Evolutionary conservation across 31 red algal genomes (phyloP).

Genomic region (Porphyra umbilicalis): DNA sequence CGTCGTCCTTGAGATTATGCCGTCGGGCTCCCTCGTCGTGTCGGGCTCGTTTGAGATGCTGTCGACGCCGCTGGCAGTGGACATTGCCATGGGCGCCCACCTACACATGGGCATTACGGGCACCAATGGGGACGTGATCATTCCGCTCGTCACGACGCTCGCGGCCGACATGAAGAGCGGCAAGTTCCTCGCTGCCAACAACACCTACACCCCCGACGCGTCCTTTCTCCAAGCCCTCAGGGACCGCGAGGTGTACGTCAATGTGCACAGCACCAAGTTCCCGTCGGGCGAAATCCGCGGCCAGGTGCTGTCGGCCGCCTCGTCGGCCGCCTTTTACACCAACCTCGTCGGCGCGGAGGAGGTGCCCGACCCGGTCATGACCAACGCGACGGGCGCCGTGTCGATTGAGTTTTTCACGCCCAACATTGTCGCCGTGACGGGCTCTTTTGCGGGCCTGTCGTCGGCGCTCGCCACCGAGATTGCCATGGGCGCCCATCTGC

Average conservation of each 20-base stretch:
- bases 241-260: not conserved
- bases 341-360: not conserved
- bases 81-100: not conserved
- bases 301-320: not conserved
- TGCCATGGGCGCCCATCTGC: not conserved
- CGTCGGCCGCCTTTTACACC: not conserved
- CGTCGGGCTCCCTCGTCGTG: not conserved
- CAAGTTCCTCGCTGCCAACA: not conserved
- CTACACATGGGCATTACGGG: not conserved
- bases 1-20: not conserved
- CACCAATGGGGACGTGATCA: not conserved
- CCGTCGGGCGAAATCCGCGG: not conserved
- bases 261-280: not conserved
- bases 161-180: not conserved
- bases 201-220: not conserved
- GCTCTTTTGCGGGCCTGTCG: not conserved
- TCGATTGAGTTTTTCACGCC: not conserved
- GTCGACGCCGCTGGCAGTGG: not conserved
- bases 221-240: not conserved
- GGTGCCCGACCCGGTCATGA: not conserved
- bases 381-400: not conserved
- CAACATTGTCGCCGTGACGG: not conserved
- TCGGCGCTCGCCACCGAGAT: not conserved
- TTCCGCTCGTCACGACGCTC: not conserved
- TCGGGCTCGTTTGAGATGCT: not conserved